A percentile compares a stretch with the other conserved stretches of the same genome.
Evolutionary conservation across 2,329 filamentous ascomycete genomes (phyloP).

Genomic region (Podosphaera xanthii): DNA sequence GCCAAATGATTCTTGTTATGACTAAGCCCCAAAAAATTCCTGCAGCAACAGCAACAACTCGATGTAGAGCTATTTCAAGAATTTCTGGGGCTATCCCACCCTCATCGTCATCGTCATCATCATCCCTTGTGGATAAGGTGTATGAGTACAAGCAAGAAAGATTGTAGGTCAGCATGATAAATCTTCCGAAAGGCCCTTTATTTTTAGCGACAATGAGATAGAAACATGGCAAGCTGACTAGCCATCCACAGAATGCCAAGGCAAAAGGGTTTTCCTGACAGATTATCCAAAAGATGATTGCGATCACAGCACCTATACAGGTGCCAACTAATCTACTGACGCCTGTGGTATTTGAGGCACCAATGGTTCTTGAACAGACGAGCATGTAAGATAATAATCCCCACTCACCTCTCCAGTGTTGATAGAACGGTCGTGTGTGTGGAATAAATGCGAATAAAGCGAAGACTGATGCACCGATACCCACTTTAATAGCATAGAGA

Average conservation of each 20-base stretch:
- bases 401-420: slow-evolving; percentile 89
- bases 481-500: slow-evolving; percentile 77
- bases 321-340: slow-evolving; percentile 73
- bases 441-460: slow-evolving; percentile 73
- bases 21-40: slow-evolving; percentile 86
- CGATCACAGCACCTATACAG: slow-evolving; percentile 52
- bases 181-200: slow-evolving; percentile 76
- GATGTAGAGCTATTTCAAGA: slow-evolving; percentile 66
- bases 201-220: slow-evolving; percentile 70
- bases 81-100: slow-evolving; percentile 68
- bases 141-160: slow-evolving; percentile 88
- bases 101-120: slow-evolving; percentile 70
- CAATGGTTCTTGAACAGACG: slow-evolving; percentile 93
- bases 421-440: slow-evolving; percentile 55
- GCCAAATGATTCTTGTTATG: slow-evolving; percentile 76
- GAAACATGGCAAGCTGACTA: slow-evolving; percentile 64
- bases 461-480: slow-evolving; percentile 70
- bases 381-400: slow-evolving; percentile 93
- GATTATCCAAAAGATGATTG: slow-evolving; percentile 56
- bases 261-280: slow-evolving; percentile 50
- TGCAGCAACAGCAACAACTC: slow-evolving; percentile 63
- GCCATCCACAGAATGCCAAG: slow-evolving; percentile 61
- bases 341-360: slow-evolving; percentile 83
- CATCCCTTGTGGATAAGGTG: slow-evolving; percentile 58
- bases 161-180: slow-evolving; percentile 90